phyloP scores from a whole-genome alignment of 129 eudicot species.

The Gnaphalium uliginosum region DNA sequence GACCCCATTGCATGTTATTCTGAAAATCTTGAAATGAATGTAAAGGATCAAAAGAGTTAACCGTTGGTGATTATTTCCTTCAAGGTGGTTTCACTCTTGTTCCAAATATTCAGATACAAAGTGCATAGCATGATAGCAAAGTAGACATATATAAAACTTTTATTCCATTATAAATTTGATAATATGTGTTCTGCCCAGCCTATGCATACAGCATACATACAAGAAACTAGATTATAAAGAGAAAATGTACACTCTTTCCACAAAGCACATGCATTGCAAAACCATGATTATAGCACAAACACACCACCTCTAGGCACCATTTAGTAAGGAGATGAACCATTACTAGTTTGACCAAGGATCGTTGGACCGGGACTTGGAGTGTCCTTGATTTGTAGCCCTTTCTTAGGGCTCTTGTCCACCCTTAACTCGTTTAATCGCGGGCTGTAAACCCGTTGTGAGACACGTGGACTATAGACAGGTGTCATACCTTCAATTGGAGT shows the following conservation, averaged over 20 bases:
- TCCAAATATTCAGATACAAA: conserved; percentile 5
- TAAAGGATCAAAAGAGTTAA: background rate
- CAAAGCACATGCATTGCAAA: conserved; percentile 18
- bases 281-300: conserved; percentile 27
- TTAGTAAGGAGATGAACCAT: conserved; percentile 52
- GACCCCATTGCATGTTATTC: background rate
- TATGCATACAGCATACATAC: conserved; percentile 37
- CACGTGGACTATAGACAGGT: conserved; percentile 57
- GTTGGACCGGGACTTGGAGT: conserved; percentile 59
- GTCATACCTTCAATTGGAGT: conserved; percentile 48
- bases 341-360: conserved; percentile 46
- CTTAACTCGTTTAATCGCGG: conserved; percentile 50
- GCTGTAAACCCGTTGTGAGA: conserved; percentile 45
- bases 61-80: background rate
- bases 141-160: conserved; percentile 14
- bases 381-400: conserved; percentile 46
- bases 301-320: conserved; percentile 47
- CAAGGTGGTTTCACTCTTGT: conserved; percentile 13
- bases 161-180: conserved; percentile 31
- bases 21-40: background rate
- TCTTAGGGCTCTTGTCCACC: conserved; percentile 48
- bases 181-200: conserved; percentile 44
- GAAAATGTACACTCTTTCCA: conserved; percentile 32
- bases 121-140: conserved; percentile 1
- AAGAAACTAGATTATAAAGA: conserved; percentile 21